phyloP scores from a whole-genome alignment of 2,329 filamentous ascomycete species.

The Exophiala mesophila region DNA sequence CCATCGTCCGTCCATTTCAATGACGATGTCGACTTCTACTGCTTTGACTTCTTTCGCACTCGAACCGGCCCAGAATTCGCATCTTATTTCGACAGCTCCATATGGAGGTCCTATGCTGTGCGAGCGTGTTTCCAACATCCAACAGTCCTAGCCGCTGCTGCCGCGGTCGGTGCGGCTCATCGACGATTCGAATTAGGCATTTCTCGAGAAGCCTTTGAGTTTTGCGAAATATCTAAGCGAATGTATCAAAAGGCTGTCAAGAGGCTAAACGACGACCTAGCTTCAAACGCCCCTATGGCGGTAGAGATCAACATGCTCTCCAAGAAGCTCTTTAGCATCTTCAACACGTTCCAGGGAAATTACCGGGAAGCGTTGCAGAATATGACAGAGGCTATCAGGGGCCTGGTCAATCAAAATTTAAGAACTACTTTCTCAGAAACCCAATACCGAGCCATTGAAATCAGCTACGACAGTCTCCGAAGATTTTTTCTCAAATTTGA shows the following conservation, averaged over 20 bases:
- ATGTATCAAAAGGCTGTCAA: constrained; percentile 20
- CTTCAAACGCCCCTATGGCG: constrained; percentile 11
- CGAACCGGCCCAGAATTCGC: constrained; percentile 27
- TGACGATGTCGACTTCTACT: constrained; percentile 27
- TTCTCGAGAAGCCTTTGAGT: constrained; percentile 24
- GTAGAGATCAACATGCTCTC: constrained; percentile 24
- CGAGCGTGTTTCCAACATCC: constrained; percentile 21
- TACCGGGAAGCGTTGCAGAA: constrained; percentile 18
- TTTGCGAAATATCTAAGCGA: constrained; percentile 23
- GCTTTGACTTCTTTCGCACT: constrained; percentile 32
- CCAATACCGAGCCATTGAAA: constrained; percentile 19
- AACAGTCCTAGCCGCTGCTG: constrained; percentile 21
- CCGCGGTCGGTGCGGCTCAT: constrained; percentile 26
- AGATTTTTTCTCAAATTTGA: constrained; percentile 20
- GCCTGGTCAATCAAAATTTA: constrained; percentile 17
- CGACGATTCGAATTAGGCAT: constrained; percentile 25
- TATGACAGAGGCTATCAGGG: constrained; percentile 20
- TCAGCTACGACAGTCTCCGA: constrained; percentile 18
- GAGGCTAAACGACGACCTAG: constrained; percentile 15
- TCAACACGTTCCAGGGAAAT: constrained; percentile 26
- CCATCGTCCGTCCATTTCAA: constrained; percentile 18
- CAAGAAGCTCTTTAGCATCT: constrained; percentile 23
- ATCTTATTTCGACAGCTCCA: constrained; percentile 25
- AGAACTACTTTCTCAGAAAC: constrained; percentile 23
- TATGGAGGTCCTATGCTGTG: constrained; percentile 22